Conservation (phyloP, 148 eudicot species). For the Rhododendron molle region DNA sequence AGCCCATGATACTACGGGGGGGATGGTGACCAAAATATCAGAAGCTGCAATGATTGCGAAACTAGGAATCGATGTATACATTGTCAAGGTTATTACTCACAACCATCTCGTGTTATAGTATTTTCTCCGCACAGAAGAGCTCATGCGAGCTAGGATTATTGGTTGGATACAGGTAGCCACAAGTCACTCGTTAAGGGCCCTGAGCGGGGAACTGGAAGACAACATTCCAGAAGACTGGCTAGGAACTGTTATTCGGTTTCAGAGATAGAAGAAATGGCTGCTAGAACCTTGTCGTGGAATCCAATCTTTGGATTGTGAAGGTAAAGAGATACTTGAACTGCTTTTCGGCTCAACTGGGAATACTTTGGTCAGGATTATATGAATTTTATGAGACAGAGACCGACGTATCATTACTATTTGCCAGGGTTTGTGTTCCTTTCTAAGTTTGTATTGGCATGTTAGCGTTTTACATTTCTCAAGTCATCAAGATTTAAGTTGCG, state of each 20-base stretch:
- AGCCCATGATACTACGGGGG: constrained; percentile 95
- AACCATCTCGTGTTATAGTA: neutral
- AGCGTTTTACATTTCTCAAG: neutral
- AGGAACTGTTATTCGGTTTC: constrained; percentile 77
- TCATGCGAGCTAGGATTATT: neutral
- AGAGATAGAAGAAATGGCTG: constrained; percentile 21
- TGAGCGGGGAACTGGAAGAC: constrained; percentile 51
- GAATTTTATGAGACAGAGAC: neutral
- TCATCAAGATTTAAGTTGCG: neutral
- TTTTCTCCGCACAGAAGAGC: neutral
- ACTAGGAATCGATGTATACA: constrained; percentile 88
- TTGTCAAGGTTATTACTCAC: constrained; percentile 57
- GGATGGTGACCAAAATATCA: constrained; percentile 84
- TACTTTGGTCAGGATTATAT: neutral
- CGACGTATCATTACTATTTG: neutral
- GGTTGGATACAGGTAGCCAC: constrained; percentile 68
- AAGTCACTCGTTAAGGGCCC: constrained; percentile 72
- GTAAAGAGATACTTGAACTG: neutral
- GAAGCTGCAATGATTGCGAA: constrained; percentile 93
- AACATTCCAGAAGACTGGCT: constrained; percentile 69
- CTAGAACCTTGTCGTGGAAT: neutral
- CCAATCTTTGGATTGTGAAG: neutral
- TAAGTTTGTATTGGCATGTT: neutral
- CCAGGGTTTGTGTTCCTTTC: neutral
- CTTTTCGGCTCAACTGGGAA: neutral